Conservation (phyloP, 1,284 basidiomycete species). For the Heterobasidion irregulare region DNA sequence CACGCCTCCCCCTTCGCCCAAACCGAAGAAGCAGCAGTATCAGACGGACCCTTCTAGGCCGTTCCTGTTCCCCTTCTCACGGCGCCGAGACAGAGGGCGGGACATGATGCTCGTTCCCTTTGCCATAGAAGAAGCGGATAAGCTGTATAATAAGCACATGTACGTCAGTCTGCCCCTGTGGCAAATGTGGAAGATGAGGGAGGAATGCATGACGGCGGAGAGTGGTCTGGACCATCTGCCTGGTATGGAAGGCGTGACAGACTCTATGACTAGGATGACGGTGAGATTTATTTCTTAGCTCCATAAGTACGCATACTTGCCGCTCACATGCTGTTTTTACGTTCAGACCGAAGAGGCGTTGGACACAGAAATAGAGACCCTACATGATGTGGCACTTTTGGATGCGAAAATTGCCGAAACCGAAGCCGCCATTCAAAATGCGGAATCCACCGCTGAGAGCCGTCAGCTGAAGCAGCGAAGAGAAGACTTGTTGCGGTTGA, state of each 20-base stretch:
- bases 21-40: slow-evolving; percentile 97
- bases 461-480: slow-evolving; percentile 60
- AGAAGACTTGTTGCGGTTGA: slow-evolving; percentile 77
- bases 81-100: slow-evolving; percentile 28
- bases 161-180: slow-evolving; percentile 83
- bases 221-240: slow-evolving; percentile 82
- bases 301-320: slow-evolving; percentile 2
- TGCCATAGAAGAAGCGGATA: slow-evolving; percentile 93
- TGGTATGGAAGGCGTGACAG: slow-evolving; percentile 40
- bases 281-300: slow-evolving; percentile 23
- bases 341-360: slow-evolving; percentile 44
- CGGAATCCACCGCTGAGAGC: slow-evolving; percentile 45
- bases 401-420: slow-evolving; percentile 67
- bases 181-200: slow-evolving; percentile 93
- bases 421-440: slow-evolving; percentile 46
- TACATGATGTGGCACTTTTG: slow-evolving; percentile 62
- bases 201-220: slow-evolving; percentile 92
- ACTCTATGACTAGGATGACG: slow-evolving; percentile 18
- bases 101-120: slow-evolving; percentile 75
- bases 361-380: slow-evolving; percentile 34
- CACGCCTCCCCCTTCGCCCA: slow-evolving; percentile 80
- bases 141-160: slow-evolving; percentile 86
- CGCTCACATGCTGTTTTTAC: not conserved
- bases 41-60: slow-evolving; percentile 95
- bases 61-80: slow-evolving; percentile 93